Percentiles rank a stretch among this genome's conserved stretches.
Conservation (phyloP, 2,329 filamentous ascomycete genomes). For the Penicillium sp. region DNA sequence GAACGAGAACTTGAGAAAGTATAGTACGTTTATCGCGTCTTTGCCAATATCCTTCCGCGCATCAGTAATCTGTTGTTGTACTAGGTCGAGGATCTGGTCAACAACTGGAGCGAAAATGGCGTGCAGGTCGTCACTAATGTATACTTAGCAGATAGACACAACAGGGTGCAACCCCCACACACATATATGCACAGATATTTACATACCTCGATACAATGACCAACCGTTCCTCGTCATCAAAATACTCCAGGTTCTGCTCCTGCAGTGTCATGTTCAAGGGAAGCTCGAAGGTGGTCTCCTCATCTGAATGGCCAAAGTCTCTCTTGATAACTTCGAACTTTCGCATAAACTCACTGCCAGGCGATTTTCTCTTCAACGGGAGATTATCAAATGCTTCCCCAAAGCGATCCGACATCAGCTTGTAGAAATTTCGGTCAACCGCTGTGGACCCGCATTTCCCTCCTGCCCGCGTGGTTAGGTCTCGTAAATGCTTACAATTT, state of each 20-base stretch:
- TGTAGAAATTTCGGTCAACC: constrained; percentile 40
- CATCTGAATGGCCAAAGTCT: constrained; percentile 31
- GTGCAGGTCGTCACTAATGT: constrained; percentile 1
- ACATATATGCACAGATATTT: too few species aligned
- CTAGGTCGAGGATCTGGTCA: constrained; percentile 1
- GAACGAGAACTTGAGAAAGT: too few species aligned
- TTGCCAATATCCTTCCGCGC: not conserved
- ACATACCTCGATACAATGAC: constrained; percentile 10
- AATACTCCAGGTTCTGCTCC: not conserved
- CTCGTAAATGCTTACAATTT: too few species aligned
- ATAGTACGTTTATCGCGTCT: too few species aligned
- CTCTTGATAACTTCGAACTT: constrained; percentile 39
- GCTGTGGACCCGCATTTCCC: constrained; percentile 41
- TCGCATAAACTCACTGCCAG: constrained; percentile 42
- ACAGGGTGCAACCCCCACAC: too few species aligned
- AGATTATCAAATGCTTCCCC: constrained; percentile 35
- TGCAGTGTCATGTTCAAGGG: constrained; percentile 22
- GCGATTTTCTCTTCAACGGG: not conserved
- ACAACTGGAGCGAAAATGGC: constrained; percentile 10
- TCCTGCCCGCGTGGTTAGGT: constrained; percentile 22
- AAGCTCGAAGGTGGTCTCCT: constrained; percentile 21
- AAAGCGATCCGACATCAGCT: constrained; percentile 35
- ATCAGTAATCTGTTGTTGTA: constrained; percentile 4
- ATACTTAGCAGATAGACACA: not conserved
- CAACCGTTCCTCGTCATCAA: constrained; percentile 16